phyloP scores from a whole-genome alignment of 163 green algal genomes.

The Scenedesmus sp. region DNA sequence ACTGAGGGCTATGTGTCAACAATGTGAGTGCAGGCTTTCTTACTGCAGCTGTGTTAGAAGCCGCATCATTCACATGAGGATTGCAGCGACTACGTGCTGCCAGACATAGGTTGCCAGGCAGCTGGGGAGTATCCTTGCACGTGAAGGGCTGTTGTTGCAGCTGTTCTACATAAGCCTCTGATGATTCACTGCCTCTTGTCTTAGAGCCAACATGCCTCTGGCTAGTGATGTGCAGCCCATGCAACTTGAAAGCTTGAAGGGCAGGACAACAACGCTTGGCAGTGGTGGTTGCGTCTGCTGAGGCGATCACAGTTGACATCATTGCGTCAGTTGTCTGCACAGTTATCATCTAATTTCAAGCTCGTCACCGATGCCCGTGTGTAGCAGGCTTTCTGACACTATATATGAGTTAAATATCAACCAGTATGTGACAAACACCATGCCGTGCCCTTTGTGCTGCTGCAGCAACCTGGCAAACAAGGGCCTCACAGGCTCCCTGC shows the following conservation, averaged over 20 bases:
- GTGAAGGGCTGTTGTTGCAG: background rate
- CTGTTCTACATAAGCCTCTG: too few relatives aligned
- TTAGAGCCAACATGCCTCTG: background rate
- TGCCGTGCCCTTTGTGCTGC: background rate
- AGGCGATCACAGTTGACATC: background rate
- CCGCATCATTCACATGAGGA: too few relatives aligned
- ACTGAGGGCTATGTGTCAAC: slow-evolving; percentile 14
- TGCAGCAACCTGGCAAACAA: slow-evolving; percentile 39
- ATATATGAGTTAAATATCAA: background rate
- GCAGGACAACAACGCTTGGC: background rate
- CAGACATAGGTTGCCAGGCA: background rate
- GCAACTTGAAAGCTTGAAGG: background rate
- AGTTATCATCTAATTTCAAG: background rate
- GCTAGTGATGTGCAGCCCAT: background rate
- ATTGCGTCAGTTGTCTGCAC: background rate
- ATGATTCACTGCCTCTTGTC: background rate
- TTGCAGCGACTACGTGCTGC: background rate
- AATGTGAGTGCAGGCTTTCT: background rate
- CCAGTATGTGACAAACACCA: background rate
- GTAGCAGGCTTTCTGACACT: background rate
- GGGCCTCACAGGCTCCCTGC: slow-evolving; percentile 29
- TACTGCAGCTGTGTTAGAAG: background rate
- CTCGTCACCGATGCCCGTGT: too few relatives aligned
- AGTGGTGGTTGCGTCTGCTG: background rate
- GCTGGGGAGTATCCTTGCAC: background rate